Base-by-base conservation (phyloP, 257 asterid genomes). In the Solanum paucissectum region DNA sequence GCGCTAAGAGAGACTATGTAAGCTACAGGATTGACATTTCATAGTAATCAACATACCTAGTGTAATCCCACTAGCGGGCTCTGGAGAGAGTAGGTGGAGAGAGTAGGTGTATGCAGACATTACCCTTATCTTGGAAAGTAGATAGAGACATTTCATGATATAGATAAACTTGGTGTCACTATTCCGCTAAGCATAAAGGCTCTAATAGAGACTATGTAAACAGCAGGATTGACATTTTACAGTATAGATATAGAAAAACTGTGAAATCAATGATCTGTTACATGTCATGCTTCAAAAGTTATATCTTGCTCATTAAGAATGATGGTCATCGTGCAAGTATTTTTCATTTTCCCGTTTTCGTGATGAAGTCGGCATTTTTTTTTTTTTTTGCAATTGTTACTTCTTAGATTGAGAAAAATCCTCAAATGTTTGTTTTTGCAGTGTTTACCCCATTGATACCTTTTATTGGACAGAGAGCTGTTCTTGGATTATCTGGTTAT, bases 371-470 rank as follows among this genome's bases (percentile, higher is more conserved):
- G 9, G 29, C 7, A 81, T 49, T 29, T 46, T 60, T 7, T 2
- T 20, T 42, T 7, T 3, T 58, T 58, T 58, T 58, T 1, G 66
- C 25, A 21, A 21, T 60, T 60, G 42, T 29, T 6, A 29, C 29
- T 18, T 82, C 5, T 10, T 49, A 29, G 29, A 82, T 82, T 82
- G 44, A 32, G 3, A 25, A 32, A 81, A 82, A 2, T 82, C 6
- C 34, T 49, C 1, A 1, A 29, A 34, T 46, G 12, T 83, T 34
- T 90, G 69, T 38, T 34, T 49, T 38, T 89, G 93, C 98, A 97
- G 99, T 95, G 89, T 94, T 97, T 88, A 92, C 96, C 32, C 98
- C 99, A 62, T 87, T 95, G 91, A 92, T 93, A 87, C 98, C 98
- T 49, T 75, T 95, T 87, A 90, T 97, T 84, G 99, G 99, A 89